Evolutionary conservation across 306 rosid species (phyloP), one percentile per base, ranked within the genome.

Genomic region (Arachis hypogaea): DNA sequence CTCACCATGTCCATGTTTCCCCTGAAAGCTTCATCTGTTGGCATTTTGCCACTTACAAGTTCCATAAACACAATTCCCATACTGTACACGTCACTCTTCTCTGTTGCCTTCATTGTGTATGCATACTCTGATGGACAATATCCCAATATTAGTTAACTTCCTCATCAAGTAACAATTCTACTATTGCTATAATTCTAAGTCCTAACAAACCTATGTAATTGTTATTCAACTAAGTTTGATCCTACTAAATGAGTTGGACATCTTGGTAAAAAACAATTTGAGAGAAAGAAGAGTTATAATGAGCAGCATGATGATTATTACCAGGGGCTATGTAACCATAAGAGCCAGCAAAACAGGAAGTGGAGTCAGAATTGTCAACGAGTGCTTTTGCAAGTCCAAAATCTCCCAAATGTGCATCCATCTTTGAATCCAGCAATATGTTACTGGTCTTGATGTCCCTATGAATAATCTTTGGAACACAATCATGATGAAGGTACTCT

Each of bases 271-370:
- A 41, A 7, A 7, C 29, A 69, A 42, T 0, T n/a, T 59, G 68
- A 62, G 28, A 38, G 5, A 28, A 29, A 78, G 69, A 71, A 52
- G 40, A 42, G 68, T 29, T 33, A 29, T 40, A 74, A 69, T 22
- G 7, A 41, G 8, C 11, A 43, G 38, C 38, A 33, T 58, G 7
- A 10, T 8, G 58, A 38, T 40, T 2, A 52, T 1, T 83, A 93
- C 98, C 98, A 85, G 99, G 99, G 45, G 99, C 97, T 12, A 92
- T 81, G 80, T 94, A 94, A 58, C 99, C 99, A 9, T 76, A 94
- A 54, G 99, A 94, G 0, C 99, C 96, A 4, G 99, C 99, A 58
- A 94, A 92, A 83, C 87, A 84, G 46, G 91, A 80, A 63, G 72
- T 88, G 0, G 97, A 89, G 54, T 92, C 99, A 0, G 92, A 80